phyloP scores from a whole-genome alignment of 1,284 basidiomycete genomes.

The Sanghuangporus sanghuang region DNA sequence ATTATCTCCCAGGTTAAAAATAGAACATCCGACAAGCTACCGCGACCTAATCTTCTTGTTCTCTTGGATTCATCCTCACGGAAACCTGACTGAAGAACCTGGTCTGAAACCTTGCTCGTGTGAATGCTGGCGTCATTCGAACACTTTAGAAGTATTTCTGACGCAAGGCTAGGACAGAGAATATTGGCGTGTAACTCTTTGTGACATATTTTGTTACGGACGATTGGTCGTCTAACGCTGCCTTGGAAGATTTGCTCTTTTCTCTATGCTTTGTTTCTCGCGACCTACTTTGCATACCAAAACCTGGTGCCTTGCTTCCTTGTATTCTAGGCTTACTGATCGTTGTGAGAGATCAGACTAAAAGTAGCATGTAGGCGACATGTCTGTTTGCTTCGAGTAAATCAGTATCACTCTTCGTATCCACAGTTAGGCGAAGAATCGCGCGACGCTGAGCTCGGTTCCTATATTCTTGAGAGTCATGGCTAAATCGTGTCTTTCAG shows the following conservation, averaged over 20 bases:
- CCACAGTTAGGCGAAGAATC: neutral
- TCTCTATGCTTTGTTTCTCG: neutral
- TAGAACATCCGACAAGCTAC: conserved; percentile 8
- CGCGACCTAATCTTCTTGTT: neutral
- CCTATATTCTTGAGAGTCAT: neutral
- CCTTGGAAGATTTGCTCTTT: neutral
- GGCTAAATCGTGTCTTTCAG: neutral
- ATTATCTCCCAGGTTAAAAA: neutral
- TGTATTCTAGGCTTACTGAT: neutral
- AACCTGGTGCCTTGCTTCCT: neutral
- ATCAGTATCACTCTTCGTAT: neutral
- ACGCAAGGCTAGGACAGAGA: no score
- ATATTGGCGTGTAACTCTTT: neutral
- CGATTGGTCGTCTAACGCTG: neutral
- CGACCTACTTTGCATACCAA: neutral
- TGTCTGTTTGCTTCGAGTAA: neutral
- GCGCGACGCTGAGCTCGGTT: neutral
- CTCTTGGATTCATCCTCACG: neutral
- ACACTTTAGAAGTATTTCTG: neutral
- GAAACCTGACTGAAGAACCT: neutral
- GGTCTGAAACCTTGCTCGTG: neutral
- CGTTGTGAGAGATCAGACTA: neutral
- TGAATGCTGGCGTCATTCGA: neutral
- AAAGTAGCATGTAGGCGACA: neutral
- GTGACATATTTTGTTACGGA: neutral